phyloP scores from a whole-genome alignment of 2,329 filamentous ascomycete species.

The Fusarium nodosum region DNA sequence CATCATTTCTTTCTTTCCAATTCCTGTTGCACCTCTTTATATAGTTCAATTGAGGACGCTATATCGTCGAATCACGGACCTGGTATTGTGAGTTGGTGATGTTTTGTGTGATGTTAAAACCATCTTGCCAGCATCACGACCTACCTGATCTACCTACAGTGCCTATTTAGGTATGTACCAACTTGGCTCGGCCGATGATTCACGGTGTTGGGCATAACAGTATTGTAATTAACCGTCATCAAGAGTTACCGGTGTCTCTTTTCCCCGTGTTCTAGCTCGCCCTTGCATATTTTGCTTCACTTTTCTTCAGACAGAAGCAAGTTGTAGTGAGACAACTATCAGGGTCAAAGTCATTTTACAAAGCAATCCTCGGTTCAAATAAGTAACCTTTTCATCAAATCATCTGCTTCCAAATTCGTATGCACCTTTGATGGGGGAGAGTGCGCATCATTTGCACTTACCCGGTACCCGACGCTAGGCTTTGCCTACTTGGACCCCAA shows the following conservation, averaged over 20 bases:
- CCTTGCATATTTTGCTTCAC: not conserved
- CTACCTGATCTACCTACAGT: too few species aligned
- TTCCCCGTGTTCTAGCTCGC: not conserved
- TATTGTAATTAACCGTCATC: not conserved
- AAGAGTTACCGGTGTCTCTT: not conserved
- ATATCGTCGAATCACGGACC: conserved; percentile 13
- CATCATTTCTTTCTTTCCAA: not conserved
- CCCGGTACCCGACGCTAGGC: not conserved
- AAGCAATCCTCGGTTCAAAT: not conserved
- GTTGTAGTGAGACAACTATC: not conserved
- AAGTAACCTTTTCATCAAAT: not conserved
- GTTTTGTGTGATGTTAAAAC: conserved; percentile 17
- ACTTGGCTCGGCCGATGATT: not conserved
- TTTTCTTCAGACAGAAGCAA: not conserved
- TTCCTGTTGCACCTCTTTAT: not conserved
- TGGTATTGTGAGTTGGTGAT: conserved; percentile 14
- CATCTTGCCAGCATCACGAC: not conserved
- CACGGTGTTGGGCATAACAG: not conserved
- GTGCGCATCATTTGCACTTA: not conserved
- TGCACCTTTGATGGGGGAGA: not conserved
- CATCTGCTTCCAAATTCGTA: not conserved
- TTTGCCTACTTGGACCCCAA: too few species aligned
- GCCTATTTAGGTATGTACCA: too few species aligned
- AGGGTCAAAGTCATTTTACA: not conserved
- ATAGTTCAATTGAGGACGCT: not conserved